phyloP scores from a whole-genome alignment of 768 basidiomycete species.

The Tylopilus sp. region DNA sequence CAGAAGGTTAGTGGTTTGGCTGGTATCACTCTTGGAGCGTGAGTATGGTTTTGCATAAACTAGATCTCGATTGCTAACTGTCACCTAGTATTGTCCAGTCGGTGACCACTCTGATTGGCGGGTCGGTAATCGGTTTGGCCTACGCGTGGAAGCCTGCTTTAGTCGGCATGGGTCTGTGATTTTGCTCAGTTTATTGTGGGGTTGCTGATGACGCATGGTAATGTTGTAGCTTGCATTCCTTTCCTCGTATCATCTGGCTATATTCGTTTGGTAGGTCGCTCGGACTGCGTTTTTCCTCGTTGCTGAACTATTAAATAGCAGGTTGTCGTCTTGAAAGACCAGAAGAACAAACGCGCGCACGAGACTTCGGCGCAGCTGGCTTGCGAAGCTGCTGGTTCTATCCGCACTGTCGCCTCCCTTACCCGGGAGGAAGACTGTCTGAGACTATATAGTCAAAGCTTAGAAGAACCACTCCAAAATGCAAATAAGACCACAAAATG shows the following conservation, averaged over 20 bases:
- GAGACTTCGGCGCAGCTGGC: slow-evolving; percentile 82
- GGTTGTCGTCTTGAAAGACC: slow-evolving; percentile 87
- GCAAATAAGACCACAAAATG: slow-evolving; percentile 66
- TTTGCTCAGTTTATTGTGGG: no score
- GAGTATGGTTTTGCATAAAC: slow-evolving; percentile 25
- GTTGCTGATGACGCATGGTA: background rate
- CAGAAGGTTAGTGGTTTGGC: slow-evolving; percentile 88
- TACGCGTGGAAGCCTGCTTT: slow-evolving; percentile 79
- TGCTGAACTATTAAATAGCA: slow-evolving; percentile 36
- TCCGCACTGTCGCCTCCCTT: slow-evolving; percentile 89
- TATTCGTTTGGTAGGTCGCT: slow-evolving; percentile 66
- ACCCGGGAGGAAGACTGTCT: no score
- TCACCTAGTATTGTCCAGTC: slow-evolving; percentile 69
- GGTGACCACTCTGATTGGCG: slow-evolving; percentile 60
- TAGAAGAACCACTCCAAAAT: slow-evolving; percentile 64
- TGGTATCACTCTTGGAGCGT: slow-evolving; percentile 83
- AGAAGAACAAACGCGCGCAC: slow-evolving; percentile 76
- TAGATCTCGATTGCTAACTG: background rate
- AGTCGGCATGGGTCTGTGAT: no score
- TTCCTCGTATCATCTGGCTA: slow-evolving; percentile 70
- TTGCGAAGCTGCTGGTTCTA: slow-evolving; percentile 87
- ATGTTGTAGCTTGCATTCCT: slow-evolving; percentile 56
- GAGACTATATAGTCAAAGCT: slow-evolving; percentile 57
- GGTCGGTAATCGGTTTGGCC: slow-evolving; percentile 70
- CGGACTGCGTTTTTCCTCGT: background rate